Conservation (phyloP, 2,329 filamentous ascomycete genomes). For the Aspergillus neotritici region DNA sequence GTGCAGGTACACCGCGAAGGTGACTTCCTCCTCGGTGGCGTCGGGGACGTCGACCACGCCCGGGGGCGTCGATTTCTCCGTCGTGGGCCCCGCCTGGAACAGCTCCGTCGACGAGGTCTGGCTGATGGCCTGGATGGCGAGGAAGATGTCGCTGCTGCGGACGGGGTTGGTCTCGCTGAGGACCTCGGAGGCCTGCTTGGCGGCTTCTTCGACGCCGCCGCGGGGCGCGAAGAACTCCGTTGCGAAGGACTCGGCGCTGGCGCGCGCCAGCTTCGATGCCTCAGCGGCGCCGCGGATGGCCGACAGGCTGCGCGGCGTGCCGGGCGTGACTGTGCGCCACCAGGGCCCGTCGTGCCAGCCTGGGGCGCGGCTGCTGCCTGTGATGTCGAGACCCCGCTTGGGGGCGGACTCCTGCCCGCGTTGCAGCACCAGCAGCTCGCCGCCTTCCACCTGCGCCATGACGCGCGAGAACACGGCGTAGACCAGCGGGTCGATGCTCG, state of each 20-base stretch:
- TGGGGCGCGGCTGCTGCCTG: slow-evolving; percentile 37
- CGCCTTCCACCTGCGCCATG: slow-evolving; percentile 98
- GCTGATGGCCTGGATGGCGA: slow-evolving; percentile 83
- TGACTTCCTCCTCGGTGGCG: slow-evolving; percentile 53
- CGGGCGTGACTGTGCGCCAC: slow-evolving; percentile 65
- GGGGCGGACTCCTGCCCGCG: slow-evolving; percentile 79
- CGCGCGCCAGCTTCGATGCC: slow-evolving; percentile 85
- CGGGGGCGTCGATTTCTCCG: slow-evolving; percentile 26
- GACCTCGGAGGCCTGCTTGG: slow-evolving; percentile 70
- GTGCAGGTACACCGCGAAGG: slow-evolving; percentile 71
- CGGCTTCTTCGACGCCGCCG: slow-evolving; percentile 75
- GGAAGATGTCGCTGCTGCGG: slow-evolving; percentile 87
- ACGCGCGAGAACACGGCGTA: slow-evolving; percentile 88
- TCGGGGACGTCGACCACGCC: slow-evolving; percentile 34
- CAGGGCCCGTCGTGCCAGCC: slow-evolving; percentile 91
- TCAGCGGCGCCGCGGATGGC: slow-evolving; percentile 74
- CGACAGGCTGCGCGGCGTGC: slow-evolving; percentile 67
- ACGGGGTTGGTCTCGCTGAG: slow-evolving; percentile 83
- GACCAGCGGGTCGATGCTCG: slow-evolving; percentile 86
- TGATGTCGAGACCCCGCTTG: slow-evolving; percentile 52
- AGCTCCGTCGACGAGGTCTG: slow-evolving; percentile 60
- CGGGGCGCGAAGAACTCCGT: slow-evolving; percentile 72
- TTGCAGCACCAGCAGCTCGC: slow-evolving; percentile 89
- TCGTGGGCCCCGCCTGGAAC: slow-evolving; percentile 56
- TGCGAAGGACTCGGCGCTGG: slow-evolving; percentile 81